phyloP scores from a whole-genome alignment of 192 early-diverging fungal species.

The Linnemannia elongata region DNA sequence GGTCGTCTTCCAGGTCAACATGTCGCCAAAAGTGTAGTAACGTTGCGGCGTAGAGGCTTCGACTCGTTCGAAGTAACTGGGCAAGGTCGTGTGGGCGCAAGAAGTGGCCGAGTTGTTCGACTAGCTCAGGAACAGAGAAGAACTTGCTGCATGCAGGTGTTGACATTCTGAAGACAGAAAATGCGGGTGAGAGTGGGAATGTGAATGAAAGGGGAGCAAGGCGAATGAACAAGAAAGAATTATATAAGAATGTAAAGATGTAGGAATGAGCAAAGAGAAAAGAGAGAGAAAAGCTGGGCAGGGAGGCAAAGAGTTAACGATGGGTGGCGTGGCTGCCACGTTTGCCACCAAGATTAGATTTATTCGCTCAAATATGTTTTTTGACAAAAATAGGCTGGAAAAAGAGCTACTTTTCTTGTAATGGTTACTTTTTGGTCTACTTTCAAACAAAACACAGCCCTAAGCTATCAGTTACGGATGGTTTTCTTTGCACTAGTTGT shows the following conservation, averaged over 20 bases:
- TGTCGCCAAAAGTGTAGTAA: background rate
- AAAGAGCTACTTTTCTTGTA: background rate
- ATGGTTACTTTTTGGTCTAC: background rate
- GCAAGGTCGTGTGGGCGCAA: background rate
- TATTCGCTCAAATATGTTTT: background rate
- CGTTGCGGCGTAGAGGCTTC: background rate
- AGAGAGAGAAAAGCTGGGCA: background rate
- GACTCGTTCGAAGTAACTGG: background rate
- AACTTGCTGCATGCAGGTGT: background rate
- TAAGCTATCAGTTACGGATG: background rate
- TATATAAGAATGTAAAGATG: background rate
- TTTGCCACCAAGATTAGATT: background rate
- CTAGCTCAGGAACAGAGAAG: background rate
- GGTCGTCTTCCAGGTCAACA: background rate
- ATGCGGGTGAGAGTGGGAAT: background rate
- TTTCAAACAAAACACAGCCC: background rate
- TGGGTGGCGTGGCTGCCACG: background rate
- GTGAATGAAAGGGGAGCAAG: background rate
- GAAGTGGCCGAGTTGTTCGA: background rate
- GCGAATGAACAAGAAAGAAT: background rate
- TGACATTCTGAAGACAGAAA: background rate
- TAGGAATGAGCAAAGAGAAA: background rate
- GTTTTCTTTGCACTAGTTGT: background rate
- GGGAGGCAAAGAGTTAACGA: background rate
- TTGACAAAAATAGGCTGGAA: too few species aligned